These are phyloP conservation scores for Bretziella fagacearum DNA, from an alignment of 2,329 filamentous ascomycete genomes.

Conservation along the genomic window DNA sequence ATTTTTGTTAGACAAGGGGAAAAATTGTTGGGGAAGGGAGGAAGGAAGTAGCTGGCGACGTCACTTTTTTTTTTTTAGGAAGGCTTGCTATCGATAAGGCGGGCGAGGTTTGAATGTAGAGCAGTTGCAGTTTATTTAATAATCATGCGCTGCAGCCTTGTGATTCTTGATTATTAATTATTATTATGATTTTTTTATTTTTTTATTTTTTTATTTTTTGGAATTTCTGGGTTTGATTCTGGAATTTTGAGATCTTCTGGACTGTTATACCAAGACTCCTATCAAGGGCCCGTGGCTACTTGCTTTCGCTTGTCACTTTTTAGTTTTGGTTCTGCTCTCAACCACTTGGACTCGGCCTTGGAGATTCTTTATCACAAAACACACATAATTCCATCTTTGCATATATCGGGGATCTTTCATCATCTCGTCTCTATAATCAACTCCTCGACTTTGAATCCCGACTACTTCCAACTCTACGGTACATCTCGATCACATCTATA, in stretches of 20 bases:
- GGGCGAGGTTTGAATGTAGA: no score
- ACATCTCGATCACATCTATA: not conserved
- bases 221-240: not conserved
- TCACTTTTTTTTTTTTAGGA: not conserved
- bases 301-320: constrained; percentile 1
- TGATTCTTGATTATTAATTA: no score
- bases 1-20: not conserved
- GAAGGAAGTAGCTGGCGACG: constrained; percentile 11
- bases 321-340: not conserved
- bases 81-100: not conserved
- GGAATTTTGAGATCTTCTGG: not conserved
- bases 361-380: not conserved
- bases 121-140: no score
- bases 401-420: not conserved
- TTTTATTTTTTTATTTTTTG: constrained; percentile 4
- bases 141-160: no score
- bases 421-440: no score
- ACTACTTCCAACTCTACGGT: not conserved
- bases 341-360: not conserved
- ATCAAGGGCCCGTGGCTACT: constrained; percentile 1
- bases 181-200: not conserved
- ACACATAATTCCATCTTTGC: not conserved
- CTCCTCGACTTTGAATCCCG: no score
- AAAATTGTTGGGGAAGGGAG: constrained; percentile 6
- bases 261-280: no score